Evolutionary conservation across 805 yeast genomes (phyloP), one percentile per base, ranked within the genome.

Genomic region (Wickerhamiella musiphila): DNA sequence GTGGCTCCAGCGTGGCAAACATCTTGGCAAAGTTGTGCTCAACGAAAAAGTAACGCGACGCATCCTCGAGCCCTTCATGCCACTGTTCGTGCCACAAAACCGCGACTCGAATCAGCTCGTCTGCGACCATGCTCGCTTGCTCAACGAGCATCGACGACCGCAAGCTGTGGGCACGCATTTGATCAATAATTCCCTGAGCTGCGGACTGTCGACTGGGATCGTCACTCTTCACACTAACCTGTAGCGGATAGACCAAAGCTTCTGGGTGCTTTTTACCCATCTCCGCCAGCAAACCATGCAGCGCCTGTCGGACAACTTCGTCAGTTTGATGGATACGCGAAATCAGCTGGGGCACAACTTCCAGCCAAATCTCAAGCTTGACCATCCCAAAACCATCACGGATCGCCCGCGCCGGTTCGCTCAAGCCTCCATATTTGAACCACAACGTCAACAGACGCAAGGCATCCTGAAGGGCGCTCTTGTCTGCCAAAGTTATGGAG

Each of bases 41-140:
- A 22, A 92, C 94, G 54, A 83, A 86, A 58, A 76, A 90, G 32
- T 78, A 66, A 37, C 94, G 64, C 3, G 94, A 83, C 0, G 98
- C 98, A 58, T 90, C 94, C 51, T 90, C 99, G 20, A 90, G 61
- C 2, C 93, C 95, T 56, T 86, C 96, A 45, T 83, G 84, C 98
- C 99, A 90, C 50, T 78, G 76, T 48, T 90, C 99, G 47, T 83
- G 93, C 95, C 98, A 84, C 38, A 90, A 56, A 3, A 86, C 94
- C 1, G 96, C 94, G 12, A 83, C 94, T 42, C 96, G 63, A 40
- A 90, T 84, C 35, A 90, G 66, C 48, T 90, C 98, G 42, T 73
- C 74, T 56, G 93, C 78, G n/a, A 90, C 95, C 34, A 84, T 53
- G 44, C 83, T 94, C 0, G 95, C 84, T 50, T 90, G 96, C 40